Base-by-base conservation (phyloP, 1,284 basidiomycete species). In the Laetiporus sulphureus region DNA sequence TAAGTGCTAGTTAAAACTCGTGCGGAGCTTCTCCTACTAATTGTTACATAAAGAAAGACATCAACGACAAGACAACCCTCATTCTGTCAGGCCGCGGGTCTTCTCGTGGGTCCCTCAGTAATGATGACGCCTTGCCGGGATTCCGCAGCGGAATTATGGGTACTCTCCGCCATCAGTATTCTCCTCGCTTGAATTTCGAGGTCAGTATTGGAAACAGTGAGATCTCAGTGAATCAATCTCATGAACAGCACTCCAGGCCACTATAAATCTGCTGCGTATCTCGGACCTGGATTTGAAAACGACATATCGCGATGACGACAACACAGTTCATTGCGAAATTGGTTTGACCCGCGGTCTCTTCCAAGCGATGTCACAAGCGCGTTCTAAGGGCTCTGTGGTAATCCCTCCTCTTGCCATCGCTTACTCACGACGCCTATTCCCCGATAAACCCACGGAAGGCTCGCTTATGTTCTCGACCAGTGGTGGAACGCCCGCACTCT, bases 141-240 rank as follows among this genome's bases (percentile, higher is more conserved):
- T 20, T 45, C n/a, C 47, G 47, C 21, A 36, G 45, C 21, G 49
- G 44, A 41, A 36, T 79, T 4, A 48, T 71, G 29, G 71, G 71
- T 21, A 75, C 74, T 1, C 42, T 77, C 19, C 67, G 66, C 41
- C 72, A 76, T 48, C 73, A 73, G 40, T 73, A 66, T 52, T 71
- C 67, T 10, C 69, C 71, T 2, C 61, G 65, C 10, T 55, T 75
- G 19, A 53, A 55, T 32, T 56, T 69, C 32, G 61, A 67, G 56
- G 68, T 67, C 11, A 21, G 64, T 41, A n/a, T n/a, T n/a, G 19
- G n/a, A 25, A 16, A 15, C 20, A 10, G 10, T 36, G 11, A 8
- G 10, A 8, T 23, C 16, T 19, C 16, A 36, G 32, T 27, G 16
- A 30, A 36, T 47, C 32, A 33, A n/a, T n/a, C 21, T 33, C 13